phyloP scores from a whole-genome alignment of 257 asterid species.

The Jacaranda copaia region DNA sequence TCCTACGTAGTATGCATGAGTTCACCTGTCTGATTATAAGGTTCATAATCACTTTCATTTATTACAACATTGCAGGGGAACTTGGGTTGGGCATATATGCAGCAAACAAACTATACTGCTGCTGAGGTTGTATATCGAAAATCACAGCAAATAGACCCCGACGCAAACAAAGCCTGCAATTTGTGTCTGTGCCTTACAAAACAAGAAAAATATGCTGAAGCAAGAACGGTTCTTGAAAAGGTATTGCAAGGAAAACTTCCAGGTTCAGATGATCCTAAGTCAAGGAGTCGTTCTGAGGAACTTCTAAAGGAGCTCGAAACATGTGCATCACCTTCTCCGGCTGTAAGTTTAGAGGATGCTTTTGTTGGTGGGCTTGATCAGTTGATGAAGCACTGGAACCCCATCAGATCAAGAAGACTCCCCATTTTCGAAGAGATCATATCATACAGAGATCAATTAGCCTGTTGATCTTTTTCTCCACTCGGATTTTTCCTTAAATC shows the following conservation, averaged over 20 bases:
- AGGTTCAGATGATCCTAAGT: constrained; percentile 70
- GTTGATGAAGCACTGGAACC: constrained; percentile 74
- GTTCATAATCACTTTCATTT: not conserved
- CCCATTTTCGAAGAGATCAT: constrained; percentile 92
- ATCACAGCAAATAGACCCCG: constrained; percentile 82
- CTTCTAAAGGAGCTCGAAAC: constrained; percentile 61
- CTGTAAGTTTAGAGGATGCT: constrained; percentile 56
- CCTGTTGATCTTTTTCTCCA: constrained; percentile 58
- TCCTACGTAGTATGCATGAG: not conserved
- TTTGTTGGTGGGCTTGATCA: constrained; percentile 70
- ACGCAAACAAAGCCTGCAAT: constrained; percentile 88
- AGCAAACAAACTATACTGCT: constrained; percentile 63
- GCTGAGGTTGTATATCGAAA: constrained; percentile 78
- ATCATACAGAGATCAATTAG: constrained; percentile 80
- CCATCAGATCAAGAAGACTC: constrained; percentile 71
- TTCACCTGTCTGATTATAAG: not conserved
- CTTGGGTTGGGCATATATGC: constrained; percentile 97
- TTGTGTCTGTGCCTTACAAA: constrained; percentile 68
- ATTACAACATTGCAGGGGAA: constrained; percentile 66
- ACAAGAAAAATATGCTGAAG: constrained; percentile 68
- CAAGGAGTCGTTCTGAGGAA: constrained; percentile 59
- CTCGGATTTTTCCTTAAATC: not conserved
- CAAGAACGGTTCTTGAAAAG: constrained; percentile 66
- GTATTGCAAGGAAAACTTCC: constrained; percentile 53
- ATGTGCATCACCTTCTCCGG: constrained; percentile 32